Evolutionary conservation across 2,329 filamentous ascomycete species (phyloP).

Genomic region (Nemania sp.): DNA sequence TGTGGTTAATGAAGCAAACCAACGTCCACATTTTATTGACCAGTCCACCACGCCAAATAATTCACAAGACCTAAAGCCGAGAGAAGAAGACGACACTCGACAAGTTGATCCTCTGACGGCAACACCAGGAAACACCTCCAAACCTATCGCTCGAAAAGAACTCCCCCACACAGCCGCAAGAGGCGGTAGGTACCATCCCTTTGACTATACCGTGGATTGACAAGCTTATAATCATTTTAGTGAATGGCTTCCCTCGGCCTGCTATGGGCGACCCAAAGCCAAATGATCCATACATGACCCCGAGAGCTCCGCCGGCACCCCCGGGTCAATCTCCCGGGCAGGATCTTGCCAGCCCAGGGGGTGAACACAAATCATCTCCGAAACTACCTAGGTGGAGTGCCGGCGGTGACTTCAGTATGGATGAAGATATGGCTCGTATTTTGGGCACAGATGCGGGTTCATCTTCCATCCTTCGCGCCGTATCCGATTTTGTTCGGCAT

Average conservation of each 20-base stretch:
- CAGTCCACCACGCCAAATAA: slow-evolving; percentile 51
- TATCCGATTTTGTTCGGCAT: slow-evolving; percentile 93
- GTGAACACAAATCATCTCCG: slow-evolving; percentile 59
- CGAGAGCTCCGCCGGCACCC: slow-evolving; percentile 58
- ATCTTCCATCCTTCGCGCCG: slow-evolving; percentile 80
- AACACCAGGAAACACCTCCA: slow-evolving; percentile 47
- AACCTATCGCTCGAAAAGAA: slow-evolving; percentile 68
- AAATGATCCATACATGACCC: slow-evolving; percentile 61
- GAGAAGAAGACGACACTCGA: slow-evolving; percentile 57
- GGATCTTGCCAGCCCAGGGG: slow-evolving; percentile 51
- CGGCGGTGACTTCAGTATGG: slow-evolving; percentile 88
- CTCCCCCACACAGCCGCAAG: slow-evolving; percentile 48
- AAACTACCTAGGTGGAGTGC: slow-evolving; percentile 74
- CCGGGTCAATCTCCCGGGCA: slow-evolving; percentile 50
- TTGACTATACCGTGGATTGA: background rate
- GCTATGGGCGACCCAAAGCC: slow-evolving; percentile 46
- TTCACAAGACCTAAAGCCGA: slow-evolving; percentile 61
- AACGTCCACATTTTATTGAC: slow-evolving; percentile 41
- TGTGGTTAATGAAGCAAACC: slow-evolving; percentile 39
- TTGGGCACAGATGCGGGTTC: slow-evolving; percentile 76
- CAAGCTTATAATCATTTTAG: slow-evolving; percentile 36
- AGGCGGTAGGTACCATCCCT: slow-evolving; percentile 46
- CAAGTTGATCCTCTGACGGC: slow-evolving; percentile 50
- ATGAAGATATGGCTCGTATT: slow-evolving; percentile 92
- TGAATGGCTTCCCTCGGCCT: slow-evolving; percentile 42